Conservation (phyloP, 2,329 filamentous ascomycete species). For the Myotisia sp. region DNA sequence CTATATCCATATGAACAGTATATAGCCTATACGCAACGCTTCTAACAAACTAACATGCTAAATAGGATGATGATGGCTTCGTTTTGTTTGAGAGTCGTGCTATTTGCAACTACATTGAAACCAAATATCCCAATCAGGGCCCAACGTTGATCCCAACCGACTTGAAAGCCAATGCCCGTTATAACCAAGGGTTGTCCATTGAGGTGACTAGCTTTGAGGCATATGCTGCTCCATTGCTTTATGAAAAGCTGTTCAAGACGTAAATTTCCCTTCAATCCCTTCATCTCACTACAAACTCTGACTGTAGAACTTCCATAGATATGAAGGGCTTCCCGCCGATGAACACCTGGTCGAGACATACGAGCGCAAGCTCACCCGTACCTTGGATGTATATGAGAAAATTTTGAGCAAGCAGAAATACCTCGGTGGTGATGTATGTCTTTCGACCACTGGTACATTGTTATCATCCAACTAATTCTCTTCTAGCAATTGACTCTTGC, state of each 20-base stretch:
- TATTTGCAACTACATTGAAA: constrained; percentile 9
- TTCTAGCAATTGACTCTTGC: constrained; percentile 9
- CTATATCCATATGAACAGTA: no score
- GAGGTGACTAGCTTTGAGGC: constrained; percentile 7
- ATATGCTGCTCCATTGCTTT: constrained; percentile 3
- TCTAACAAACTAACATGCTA: not conserved
- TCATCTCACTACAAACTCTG: not conserved
- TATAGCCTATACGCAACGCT: not conserved
- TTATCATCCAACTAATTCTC: not conserved
- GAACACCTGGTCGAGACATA: constrained; percentile 2
- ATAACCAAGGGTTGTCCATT: constrained; percentile 4
- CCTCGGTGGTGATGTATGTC: constrained; percentile 9
- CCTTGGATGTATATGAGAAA: constrained; percentile 9
- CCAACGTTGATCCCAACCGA: constrained; percentile 7
- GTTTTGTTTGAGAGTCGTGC: constrained; percentile 10
- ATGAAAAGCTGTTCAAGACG: constrained; percentile 7
- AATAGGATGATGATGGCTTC: constrained; percentile 10
- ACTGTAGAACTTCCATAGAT: constrained; percentile 1
- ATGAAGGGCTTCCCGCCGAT: constrained; percentile 3
- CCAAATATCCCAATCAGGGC: constrained; percentile 9
- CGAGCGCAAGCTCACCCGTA: constrained; percentile 4
- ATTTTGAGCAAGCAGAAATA: constrained; percentile 11
- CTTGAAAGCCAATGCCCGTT: constrained; percentile 7
- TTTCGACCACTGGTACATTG: no score
- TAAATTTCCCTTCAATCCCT: constrained; percentile 1